Evolutionary conservation across 441 rosid genomes (phyloP), one percentile per base, ranked within the genome.

Genomic region (Euphorbia corollata): DNA sequence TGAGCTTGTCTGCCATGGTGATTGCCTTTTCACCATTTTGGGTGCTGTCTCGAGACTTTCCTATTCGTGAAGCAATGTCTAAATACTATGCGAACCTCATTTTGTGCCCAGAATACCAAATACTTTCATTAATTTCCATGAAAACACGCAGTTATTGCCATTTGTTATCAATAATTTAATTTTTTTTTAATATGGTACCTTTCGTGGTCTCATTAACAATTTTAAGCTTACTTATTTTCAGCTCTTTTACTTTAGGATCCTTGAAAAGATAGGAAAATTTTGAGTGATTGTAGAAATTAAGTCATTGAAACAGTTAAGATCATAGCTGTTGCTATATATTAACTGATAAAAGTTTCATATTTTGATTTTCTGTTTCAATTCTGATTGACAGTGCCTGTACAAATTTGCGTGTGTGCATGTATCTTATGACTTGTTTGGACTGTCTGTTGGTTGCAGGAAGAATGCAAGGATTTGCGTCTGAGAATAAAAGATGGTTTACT

Each of bases 391-490:
- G 18, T 39, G 20, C 18, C 27, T 23, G 13, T 61, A 23, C 22
- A 56, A 56, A 23, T 36, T 53, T 7, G 20, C 20, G 0, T 61
- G 10, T 15, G 24, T 34, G 27, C 60, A 53, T 59, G 47, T 45
- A 12, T 47, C 1, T 59, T 23, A 5, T 47, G 57, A 41, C 58
- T 23, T 59, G 60, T 63, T 65, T 78, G 67, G 59, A 59, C 16
- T 65, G 27, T 80, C 54, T 68, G 55, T 23, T 74, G 67, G 73
- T 72, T 75, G 62, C 83, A 87, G 92, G 89, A 85, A 65, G 92
- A 87, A 63, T 82, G 86, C 0, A 71, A 75, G 51, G 89, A 87
- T 75, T 66, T 85, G 73, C 57, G 3, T 39, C 77, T 72, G 69
- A 77, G 81, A 74, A 72, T 78, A 56, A 75, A 62, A 72, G 70